Base-by-base conservation (phyloP, 2,329 filamentous ascomycete species). In the Ceratocystis cubensis region DNA sequence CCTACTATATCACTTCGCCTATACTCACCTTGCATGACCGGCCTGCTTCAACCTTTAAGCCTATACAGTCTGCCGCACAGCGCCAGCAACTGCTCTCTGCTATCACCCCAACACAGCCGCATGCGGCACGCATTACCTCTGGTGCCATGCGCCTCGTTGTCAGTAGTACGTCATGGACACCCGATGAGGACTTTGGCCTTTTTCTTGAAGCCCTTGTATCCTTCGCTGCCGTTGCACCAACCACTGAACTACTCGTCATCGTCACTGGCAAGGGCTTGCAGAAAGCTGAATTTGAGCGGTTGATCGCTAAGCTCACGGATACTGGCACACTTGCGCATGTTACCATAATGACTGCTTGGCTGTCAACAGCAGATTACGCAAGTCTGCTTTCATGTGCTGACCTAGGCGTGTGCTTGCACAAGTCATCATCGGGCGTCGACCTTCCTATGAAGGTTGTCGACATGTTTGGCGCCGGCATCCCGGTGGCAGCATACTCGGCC, bases 371-470 rank as follows among this genome's bases (percentile, higher is more conserved):
- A 65, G 88, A 96, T 74, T 99, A 99, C 74, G 93, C 94, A 0
- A 81, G 79, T 0, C 81, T 99, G 3, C 84, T 99, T 37, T 89
- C 88, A 10, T 87, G 87, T 57, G 91, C 94, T 2, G 93, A 96
- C 72, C 79, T 99, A 0, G 94, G 94, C 8, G 84, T 99, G 28
- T 96, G 90, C 66, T 79, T 99, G 30, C 94, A 99, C 77, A 96
- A 85, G 70, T 96, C 91, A 15, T 95, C 89, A 70, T 96, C 91
- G 1, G 94, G 94, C 1, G 91, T 99, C 0, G 94, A 99, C 75
- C 79, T 99, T 22, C 94, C 94, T 0, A 99, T 99, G 94, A 99
- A 99, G 77, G 91, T 99, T 0, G 92, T 99, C 15, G 94, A 99
- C 74, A 96, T 99, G 92, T 97, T 99, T 74, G 94, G 94, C 1